A percentile compares a stretch with the other conserved stretches of the same genome.
Conservation (phyloP, 257 asterid genomes). For the Prunella vulgaris region DNA sequence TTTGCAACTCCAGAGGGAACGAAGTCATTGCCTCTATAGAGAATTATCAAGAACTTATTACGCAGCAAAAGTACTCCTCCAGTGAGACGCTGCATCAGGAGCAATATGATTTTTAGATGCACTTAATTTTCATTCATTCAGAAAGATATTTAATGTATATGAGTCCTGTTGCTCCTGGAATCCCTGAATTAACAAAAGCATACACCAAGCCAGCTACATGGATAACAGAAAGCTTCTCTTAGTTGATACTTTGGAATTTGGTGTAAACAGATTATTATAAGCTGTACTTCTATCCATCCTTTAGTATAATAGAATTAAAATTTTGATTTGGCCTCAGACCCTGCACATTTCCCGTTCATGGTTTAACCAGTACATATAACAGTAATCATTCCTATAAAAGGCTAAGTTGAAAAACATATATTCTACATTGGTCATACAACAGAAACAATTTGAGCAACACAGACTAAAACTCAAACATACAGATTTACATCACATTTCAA, state of each 20-base stretch:
- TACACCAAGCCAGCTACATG: too few species aligned
- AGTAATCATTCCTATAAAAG: neutral
- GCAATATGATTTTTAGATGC: conserved; percentile 21
- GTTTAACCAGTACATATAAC: neutral
- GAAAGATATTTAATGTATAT: neutral
- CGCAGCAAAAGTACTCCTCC: conserved; percentile 88
- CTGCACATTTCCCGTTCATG: neutral
- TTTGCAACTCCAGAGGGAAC: conserved; percentile 68
- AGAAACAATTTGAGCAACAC: conserved; percentile 10
- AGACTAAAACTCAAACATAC: neutral
- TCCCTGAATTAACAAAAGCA: too few species aligned
- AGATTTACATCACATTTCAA: conserved; percentile 10
- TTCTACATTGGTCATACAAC: neutral
- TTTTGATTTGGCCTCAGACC: too few species aligned
- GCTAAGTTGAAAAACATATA: neutral
- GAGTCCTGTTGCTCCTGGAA: too few species aligned
- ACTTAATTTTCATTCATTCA: neutral
- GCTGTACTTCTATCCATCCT: too few species aligned
- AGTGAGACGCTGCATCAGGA: conserved; percentile 69
- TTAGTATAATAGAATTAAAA: too few species aligned
- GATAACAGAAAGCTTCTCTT: too few species aligned
- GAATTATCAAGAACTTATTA: conserved; percentile 74
- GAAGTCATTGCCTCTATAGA: conserved; percentile 93
- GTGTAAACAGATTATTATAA: too few species aligned
- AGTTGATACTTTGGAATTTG: too few species aligned